Evolutionary conservation across 176 grass and related monocot species (phyloP), one percentile per base, ranked within the genome.

Genomic region (Musa troglodytarum): DNA sequence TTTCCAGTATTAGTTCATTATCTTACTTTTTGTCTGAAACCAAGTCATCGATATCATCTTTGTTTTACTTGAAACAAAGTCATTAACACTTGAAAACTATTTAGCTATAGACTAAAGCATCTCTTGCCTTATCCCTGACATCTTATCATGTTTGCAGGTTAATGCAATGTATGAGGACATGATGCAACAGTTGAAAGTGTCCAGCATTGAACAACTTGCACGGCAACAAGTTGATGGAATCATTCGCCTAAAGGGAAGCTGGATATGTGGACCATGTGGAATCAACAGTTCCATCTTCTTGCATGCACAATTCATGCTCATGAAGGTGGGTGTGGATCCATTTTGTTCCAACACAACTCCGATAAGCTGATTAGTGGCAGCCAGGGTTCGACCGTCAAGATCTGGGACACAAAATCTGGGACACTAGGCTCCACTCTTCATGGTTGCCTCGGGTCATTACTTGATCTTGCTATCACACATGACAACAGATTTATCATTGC

Each of bases 161-260:
- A 96, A 96, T 84, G 85, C 87, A 29, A 90, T 96, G 87, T 96
- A 92, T 80, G 89, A 96, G 70, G 92, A 96, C 72, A 96, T 96
- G 92, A 74, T 86, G 53, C 68, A 86, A 82, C 89, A 92, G 75
- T 52, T 92, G 53, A 91, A 82, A 71, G 71, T 85, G 66, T 77
- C 88, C 72, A 89, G 89, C 14, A 62, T 89, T 69, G 89, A 96
- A 57, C 87, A 90, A 72, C 76, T 81, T 82, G 92, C 92, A 78
- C 74, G 83, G 80, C 84, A 92, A 85, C 87, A 96, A 89, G 77
- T 82, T 65, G 89, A 96, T 74, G 92, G 92, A 73, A 74, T 96
- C 61, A 87, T 92, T 63, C 92, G 89, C 51, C 82, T 22, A 82
- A 50, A 84, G 79, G n/a, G 92, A 96, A 87, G 66, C 88, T 26